Evolutionary conservation across 352 stramenopile genomes (phyloP), one percentile per base, ranked within the genome.

Genomic region (Phytophthora niederhauseri): DNA sequence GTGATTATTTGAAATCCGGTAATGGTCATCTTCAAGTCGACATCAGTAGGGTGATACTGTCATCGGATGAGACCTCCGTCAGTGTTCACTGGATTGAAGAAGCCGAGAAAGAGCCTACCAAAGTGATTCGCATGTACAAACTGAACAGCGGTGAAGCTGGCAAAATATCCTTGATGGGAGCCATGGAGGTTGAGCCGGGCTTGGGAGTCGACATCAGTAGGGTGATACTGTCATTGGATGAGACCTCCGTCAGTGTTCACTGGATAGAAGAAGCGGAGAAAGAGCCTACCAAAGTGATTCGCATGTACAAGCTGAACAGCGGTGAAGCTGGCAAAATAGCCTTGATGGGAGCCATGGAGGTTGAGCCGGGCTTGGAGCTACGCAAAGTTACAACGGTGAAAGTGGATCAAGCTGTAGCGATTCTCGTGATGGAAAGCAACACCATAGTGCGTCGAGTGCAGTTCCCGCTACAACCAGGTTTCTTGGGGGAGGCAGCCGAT

Each of bases 251-350:
- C 2, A 64, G n/a, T 20, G 6, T 66, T 43, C 11, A 43, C 1
- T 43, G 36, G 36, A 43, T 2, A 17, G 36, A 43, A 43, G 55
- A 77, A 62, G 51, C 60, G 0, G 51, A 70, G 7, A 77, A 71
- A 34, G 60, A 71, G 1, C 70, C 60, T 1, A 61, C 31, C 1
- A 71, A 73, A 51, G 56, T 63, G 11, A 52, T 77, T 30, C n/a
- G 19, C 3, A 24, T 77, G 41, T 61, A 64, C 19, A 24, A 70
- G 5, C 6, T 63, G 12, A 6, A 12, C 6, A 41, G 12, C 41
- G 38, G n/a, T 43, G 41, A 31, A 31, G 28, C 28, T 61, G 31
- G 17, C 17, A 15, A 59, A 38, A 12, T 63, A 9, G 46, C 59
- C 1, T 4, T 31, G 9, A 3, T 77, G 26, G 70, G 70, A 15